phyloP scores from a whole-genome alignment of 495 filamentous ascomycete species.

The Extremus antarcticus region DNA sequence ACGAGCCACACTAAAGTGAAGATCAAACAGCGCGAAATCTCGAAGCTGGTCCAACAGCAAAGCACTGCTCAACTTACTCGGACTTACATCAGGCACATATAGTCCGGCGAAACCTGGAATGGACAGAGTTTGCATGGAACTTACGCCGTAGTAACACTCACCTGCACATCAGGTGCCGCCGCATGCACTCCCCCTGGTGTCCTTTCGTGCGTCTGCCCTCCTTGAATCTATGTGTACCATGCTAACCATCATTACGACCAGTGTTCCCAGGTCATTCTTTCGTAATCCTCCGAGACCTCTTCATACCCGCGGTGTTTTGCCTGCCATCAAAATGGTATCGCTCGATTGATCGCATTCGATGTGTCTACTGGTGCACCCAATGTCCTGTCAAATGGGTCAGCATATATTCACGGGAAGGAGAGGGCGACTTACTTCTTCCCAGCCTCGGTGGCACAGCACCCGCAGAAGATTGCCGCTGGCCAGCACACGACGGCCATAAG shows the following conservation, averaged over 20 bases:
- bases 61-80: no score
- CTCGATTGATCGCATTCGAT: not conserved
- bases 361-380: conserved; percentile 6
- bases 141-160: not conserved
- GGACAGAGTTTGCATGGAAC: no score
- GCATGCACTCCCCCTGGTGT: not conserved
- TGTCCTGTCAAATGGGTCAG: not conserved
- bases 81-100: no score
- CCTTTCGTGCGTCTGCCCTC: not conserved
- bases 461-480: conserved; percentile 9
- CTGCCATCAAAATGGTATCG: conserved; percentile 5
- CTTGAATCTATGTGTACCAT: not conserved
- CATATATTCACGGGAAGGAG: not conserved
- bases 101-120: no score
- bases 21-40: not conserved
- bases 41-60: no score
- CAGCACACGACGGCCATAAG: conserved; percentile 10
- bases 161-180: not conserved
- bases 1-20: not conserved
- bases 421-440: conserved; percentile 6
- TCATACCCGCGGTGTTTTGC: no score
- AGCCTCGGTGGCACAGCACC: conserved; percentile 8
- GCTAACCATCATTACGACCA: not conserved
- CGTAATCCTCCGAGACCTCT: not conserved
- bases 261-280: not conserved